These are phyloP conservation scores for Agarophyton chilense DNA, from an alignment of 23 red algal species.

Conservation along the genomic window DNA sequence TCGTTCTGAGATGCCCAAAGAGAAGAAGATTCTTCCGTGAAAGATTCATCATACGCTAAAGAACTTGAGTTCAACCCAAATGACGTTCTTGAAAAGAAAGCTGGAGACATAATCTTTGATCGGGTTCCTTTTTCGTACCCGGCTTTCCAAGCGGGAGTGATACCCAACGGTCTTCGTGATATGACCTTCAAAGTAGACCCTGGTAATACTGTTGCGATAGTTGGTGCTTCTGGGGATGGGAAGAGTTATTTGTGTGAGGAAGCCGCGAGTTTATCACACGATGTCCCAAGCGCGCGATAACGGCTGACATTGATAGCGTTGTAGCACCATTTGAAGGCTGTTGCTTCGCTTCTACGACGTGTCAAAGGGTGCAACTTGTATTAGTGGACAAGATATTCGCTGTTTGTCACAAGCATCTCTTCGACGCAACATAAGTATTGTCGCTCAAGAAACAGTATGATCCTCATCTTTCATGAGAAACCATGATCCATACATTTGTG, in stretches of 20 bases:
- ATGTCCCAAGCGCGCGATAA: background rate
- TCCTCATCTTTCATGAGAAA: background rate
- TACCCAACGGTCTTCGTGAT: background rate
- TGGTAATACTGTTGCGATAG: constrained; percentile 29
- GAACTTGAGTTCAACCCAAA: background rate
- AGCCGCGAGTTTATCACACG: background rate
- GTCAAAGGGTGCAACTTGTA: constrained; percentile 43
- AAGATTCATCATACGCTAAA: constrained; percentile 20
- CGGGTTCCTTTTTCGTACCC: constrained; percentile 33
- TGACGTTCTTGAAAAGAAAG: background rate
- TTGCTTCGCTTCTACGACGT: constrained; percentile 90
- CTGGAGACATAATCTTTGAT: constrained; percentile 31
- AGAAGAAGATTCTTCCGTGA: background rate
- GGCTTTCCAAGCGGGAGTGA: background rate
- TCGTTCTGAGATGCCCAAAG: too few species aligned
- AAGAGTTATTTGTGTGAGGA: background rate
- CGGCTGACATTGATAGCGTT: background rate
- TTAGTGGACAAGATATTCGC: constrained; percentile 57
- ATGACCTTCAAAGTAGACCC: constrained; percentile 22
- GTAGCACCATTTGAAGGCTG: constrained; percentile 28
- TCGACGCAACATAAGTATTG: constrained; percentile 56
- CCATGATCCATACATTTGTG: background rate
- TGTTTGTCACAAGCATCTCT: constrained; percentile 8
- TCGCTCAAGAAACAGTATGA: constrained; percentile 75
- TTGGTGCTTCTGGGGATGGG: constrained; percentile 25